Evolutionary conservation across 2,329 filamentous ascomycete species (phyloP).

Genomic region (Alternaria sp.): DNA sequence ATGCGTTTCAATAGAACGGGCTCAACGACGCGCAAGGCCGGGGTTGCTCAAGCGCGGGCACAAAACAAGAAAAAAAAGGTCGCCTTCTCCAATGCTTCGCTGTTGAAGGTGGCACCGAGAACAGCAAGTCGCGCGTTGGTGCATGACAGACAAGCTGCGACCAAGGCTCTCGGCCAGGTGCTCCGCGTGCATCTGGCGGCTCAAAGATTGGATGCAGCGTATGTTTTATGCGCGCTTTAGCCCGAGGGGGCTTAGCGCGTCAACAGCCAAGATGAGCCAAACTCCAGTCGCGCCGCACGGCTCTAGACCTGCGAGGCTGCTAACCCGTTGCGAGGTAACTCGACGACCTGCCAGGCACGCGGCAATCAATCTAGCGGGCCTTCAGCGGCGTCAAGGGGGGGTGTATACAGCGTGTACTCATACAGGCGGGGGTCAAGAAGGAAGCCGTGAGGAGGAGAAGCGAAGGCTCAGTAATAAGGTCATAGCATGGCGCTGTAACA

Average conservation of each 20-base stretch:
- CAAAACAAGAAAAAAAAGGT: conserved; percentile 2
- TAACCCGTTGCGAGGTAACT: conserved; percentile 13
- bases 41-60: background rate
- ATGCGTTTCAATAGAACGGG: background rate
- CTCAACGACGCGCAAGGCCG: background rate
- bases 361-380: conserved; percentile 9
- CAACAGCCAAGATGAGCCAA: conserved; percentile 24
- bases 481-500: background rate
- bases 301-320: conserved; percentile 17
- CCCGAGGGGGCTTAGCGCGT: conserved; percentile 9
- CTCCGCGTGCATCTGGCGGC: conserved; percentile 18
- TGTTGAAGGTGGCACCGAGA: conserved; percentile 8
- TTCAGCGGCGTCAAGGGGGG: conserved; percentile 19
- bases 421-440: background rate
- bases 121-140: conserved; percentile 22
- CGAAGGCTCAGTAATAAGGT: background rate
- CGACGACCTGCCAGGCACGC: conserved; percentile 20
- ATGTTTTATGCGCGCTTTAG: conserved; percentile 16
- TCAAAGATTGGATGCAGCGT: conserved; percentile 1
- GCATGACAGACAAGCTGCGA: conserved; percentile 21
- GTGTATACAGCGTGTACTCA: background rate
- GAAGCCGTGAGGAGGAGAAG: background rate
- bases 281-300: conserved; percentile 16
- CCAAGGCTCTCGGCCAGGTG: conserved; percentile 26
- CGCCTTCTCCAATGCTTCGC: conserved; percentile 7